A percentile compares a stretch with the other conserved stretches of the same genome.
phyloP scores from a whole-genome alignment of 176 grass and related monocot species.

The Eragrostis curvula region DNA sequence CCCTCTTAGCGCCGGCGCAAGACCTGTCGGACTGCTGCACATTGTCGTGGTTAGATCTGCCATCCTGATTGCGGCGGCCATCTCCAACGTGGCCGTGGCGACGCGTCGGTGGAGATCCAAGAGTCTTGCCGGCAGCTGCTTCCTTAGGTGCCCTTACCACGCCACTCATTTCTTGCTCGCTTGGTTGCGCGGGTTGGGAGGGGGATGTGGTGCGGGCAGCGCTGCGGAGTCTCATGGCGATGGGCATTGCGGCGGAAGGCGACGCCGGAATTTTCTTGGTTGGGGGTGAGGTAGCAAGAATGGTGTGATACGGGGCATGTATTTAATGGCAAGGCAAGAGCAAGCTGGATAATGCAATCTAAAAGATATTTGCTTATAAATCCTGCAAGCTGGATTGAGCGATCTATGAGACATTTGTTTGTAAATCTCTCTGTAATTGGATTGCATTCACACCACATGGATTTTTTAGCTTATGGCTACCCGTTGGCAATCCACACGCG shows the following conservation, averaged over 20 bases:
- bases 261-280: neutral
- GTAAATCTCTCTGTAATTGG: too few relatives aligned
- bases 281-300: neutral
- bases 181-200: accelerated
- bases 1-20: neutral
- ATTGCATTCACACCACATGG: too few relatives aligned
- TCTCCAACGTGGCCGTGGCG: too few relatives aligned
- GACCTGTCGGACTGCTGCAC: neutral
- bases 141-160: neutral
- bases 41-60: neutral
- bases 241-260: neutral
- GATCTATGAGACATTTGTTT: too few relatives aligned
- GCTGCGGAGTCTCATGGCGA: too few relatives aligned
- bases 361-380: too few relatives aligned
- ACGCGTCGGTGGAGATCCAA: neutral
- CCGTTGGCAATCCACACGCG: too few relatives aligned
- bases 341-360: too few relatives aligned
- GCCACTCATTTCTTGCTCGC: accelerated
- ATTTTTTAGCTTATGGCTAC: too few relatives aligned
- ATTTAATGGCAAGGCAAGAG: too few relatives aligned
- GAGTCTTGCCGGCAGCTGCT: neutral
- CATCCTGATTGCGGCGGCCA: neutral
- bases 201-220: accelerated
- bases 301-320: neutral
- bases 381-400: too few relatives aligned